Evolutionary conservation across 306 rosid genomes (phyloP).

Genomic region (Abrus precatorius): DNA sequence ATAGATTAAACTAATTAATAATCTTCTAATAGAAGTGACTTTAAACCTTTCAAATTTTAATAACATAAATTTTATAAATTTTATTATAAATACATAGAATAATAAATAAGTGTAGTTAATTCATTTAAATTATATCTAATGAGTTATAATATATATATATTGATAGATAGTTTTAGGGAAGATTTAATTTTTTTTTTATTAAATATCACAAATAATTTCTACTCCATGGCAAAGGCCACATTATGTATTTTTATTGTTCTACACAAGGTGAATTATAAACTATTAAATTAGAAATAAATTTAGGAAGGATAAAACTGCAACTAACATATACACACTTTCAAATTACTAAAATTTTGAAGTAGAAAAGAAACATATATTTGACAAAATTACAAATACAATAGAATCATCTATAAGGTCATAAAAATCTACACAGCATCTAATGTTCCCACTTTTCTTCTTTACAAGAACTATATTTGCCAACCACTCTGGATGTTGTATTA

Average conservation of each 20-base stretch:
- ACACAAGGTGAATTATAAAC: constrained; percentile 7
- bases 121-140: too few species aligned
- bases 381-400: constrained; percentile 73
- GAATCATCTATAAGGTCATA: constrained; percentile 63
- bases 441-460: too few species aligned
- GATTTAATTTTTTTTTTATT: not conserved
- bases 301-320: constrained; percentile 24
- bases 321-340: not conserved
- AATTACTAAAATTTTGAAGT: constrained; percentile 63
- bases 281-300: not conserved
- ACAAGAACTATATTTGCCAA: too few species aligned
- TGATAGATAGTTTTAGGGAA: not conserved
- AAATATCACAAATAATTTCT: constrained; percentile 8
- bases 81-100: too few species aligned
- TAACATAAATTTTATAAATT: too few species aligned
- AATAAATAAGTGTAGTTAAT: too few species aligned
- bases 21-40: too few species aligned
- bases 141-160: too few species aligned
- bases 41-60: too few species aligned
- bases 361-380: constrained; percentile 82
- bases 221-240: constrained; percentile 1
- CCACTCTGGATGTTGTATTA: too few species aligned
- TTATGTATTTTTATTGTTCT: not conserved
- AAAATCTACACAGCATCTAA: too few species aligned
- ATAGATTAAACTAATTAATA: too few species aligned